These are phyloP conservation scores for Nakaseomyces delphensis DNA, from an alignment of 1,139 yeast genomes.

Conservation along the genomic window DNA sequence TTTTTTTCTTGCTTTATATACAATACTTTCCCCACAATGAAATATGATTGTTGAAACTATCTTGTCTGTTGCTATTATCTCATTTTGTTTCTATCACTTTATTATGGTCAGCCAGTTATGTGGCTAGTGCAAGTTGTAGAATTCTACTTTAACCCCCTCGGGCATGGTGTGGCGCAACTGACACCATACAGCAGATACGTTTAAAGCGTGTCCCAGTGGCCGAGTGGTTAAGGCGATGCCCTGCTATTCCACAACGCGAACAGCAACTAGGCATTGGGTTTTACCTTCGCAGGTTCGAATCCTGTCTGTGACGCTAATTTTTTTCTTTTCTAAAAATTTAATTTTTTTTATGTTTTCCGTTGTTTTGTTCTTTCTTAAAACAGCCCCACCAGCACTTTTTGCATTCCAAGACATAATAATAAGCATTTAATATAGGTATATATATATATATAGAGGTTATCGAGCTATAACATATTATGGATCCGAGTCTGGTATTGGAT, in stretches of 20 bases:
- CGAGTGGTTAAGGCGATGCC: conserved; percentile 88
- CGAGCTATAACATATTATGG: conserved; percentile 36
- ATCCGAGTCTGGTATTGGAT: conserved; percentile 67
- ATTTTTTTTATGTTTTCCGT: neutral
- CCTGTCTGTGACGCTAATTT: conserved; percentile 48
- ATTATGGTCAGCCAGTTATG: no score
- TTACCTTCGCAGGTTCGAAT: conserved; percentile 58
- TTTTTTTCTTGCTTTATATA: no score
- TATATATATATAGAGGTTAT: neutral
- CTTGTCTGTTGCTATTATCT: no score
- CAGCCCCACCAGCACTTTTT: no score
- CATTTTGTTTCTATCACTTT: no score
- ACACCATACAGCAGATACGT: neutral
- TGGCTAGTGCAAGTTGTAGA: no score
- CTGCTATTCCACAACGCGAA: conserved; percentile 42
- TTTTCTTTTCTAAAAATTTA: conserved; percentile 13
- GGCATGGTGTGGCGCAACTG: neutral
- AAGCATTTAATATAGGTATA: neutral
- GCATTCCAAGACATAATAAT: no score
- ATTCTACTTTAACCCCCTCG: no score
- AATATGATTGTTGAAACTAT: neutral
- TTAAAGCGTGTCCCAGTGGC: conserved; percentile 66
- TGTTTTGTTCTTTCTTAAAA: neutral
- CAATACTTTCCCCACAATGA: no score
- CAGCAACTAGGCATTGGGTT: conserved; percentile 42